Percentiles rank a stretch among this genome's conserved stretches.
Evolutionary conservation across 805 yeast species (phyloP).

Genomic region (Zygotorulaspora sp.): DNA sequence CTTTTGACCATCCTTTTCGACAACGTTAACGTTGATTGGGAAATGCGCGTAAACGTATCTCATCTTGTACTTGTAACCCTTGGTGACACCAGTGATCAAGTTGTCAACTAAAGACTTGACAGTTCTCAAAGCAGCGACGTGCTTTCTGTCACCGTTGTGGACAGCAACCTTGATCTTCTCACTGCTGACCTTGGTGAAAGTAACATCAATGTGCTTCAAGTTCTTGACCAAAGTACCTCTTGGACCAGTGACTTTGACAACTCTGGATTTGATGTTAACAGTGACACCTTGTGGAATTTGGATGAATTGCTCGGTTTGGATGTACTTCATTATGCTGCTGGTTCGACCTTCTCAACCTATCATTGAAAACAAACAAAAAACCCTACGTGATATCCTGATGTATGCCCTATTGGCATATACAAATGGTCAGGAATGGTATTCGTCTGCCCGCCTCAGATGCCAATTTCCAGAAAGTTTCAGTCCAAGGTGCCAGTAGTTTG

Average conservation of each 20-base stretch:
- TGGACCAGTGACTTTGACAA: conserved; percentile 90
- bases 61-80: conserved; percentile 99
- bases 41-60: conserved; percentile 99
- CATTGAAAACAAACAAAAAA: background rate
- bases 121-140: conserved; percentile 98
- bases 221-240: conserved; percentile 91
- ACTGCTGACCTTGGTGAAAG: conserved; percentile 75
- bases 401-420: background rate
- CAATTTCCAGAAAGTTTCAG: background rate
- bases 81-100: conserved; percentile 97
- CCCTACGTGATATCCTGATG: background rate
- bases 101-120: conserved; percentile 92
- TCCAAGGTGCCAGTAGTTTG: background rate
- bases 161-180: conserved; percentile 81
- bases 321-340: conserved; percentile 61
- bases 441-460: background rate
- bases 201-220: conserved; percentile 91
- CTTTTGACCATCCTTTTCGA: conserved; percentile 68
- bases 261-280: conserved; percentile 87
- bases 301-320: conserved; percentile 79
- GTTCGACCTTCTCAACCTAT: conserved; percentile 2
- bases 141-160: conserved; percentile 99
- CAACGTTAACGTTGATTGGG: conserved; percentile 97
- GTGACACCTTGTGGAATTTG: conserved; percentile 90
- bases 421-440: background rate